phyloP scores from a whole-genome alignment of 2,329 filamentous ascomycete genomes.

The Rhynchosporium secalis region DNA sequence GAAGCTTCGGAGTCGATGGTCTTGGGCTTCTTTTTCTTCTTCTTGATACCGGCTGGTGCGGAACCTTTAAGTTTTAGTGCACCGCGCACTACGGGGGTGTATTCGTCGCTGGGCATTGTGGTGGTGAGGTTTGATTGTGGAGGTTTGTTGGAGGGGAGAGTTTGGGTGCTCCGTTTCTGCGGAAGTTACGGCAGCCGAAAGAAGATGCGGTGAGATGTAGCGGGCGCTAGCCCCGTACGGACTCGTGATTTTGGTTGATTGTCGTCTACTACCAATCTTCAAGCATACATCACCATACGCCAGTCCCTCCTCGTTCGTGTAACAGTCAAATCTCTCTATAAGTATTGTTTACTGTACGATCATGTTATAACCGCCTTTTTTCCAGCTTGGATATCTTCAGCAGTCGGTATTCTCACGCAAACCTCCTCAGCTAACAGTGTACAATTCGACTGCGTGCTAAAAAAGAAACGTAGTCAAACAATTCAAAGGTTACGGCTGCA shows the following conservation, averaged over 20 bases:
- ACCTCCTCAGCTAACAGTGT: no score
- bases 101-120: slow-evolving; percentile 73
- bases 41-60: slow-evolving; percentile 63
- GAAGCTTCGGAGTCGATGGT: slow-evolving; percentile 34
- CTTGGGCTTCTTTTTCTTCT: slow-evolving; percentile 45
- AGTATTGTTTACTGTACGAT: no score
- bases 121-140: slow-evolving; percentile 7
- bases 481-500: no score
- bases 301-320: no score
- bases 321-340: no score
- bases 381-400: no score
- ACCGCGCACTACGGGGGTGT: slow-evolving; percentile 62
- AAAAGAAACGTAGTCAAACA: no score
- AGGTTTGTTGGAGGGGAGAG: not conserved
- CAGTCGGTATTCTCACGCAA: no score
- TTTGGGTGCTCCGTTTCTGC: not conserved
- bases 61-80: slow-evolving; percentile 85
- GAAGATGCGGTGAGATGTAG: not conserved
- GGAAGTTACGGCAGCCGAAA: not conserved
- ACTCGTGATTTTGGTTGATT: not conserved
- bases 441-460: no score
- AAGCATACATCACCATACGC: no score
- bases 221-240: not conserved
- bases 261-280: no score
- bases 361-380: no score